Base-by-base conservation (phyloP, 257 asterid species). In the Misopates orontium region DNA sequence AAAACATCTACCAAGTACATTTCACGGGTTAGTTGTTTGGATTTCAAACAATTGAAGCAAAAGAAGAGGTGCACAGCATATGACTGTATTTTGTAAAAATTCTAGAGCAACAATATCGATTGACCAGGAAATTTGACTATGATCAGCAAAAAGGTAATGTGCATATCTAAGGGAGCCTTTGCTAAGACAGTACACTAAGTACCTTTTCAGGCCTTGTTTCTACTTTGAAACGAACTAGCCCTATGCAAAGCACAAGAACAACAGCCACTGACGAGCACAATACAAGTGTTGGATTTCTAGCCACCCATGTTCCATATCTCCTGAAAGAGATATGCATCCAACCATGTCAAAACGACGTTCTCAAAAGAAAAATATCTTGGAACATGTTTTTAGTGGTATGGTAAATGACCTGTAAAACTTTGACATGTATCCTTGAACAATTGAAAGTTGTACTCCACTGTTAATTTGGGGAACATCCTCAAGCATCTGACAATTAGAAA, bases 201-300 rank as follows among this genome's bases (percentile, higher is more conserved):
- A 94, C 99, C 97, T 94, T 94, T 79, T 90, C 96, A 9, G 99
- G 99, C 72, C 93, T 85, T 50, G 99, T 94, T 87, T 94, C 99
- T 31, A 94, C 96, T 75, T 82, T 82, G 82, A 94, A 88, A 58
- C 91, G 98, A 63, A 90, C 75, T 62, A 94, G 87, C 72, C 99
- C 98, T 53, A 94, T 74, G 86, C 96, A 94, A 68, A 94, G 95
- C 74, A 85, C 75, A 60, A 86, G 81, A 78, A 90, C 90, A 36
- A 88, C 51, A 60, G 74, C 82, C 77, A 90, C 71, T 5, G 99
- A 94, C 3, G 90, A 86, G 72, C 95, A 90, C 80, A 94, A 69
- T 25, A 94, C 96, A 64, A 88, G 90, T 59, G 71, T 20, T 17
- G 98, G 97, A 82, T 90, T 82, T 80, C 99, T 86, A 45, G 99